Evolutionary conservation across 441 rosid species (phyloP).

Genomic region (Euphorbia schlechtendalii): DNA sequence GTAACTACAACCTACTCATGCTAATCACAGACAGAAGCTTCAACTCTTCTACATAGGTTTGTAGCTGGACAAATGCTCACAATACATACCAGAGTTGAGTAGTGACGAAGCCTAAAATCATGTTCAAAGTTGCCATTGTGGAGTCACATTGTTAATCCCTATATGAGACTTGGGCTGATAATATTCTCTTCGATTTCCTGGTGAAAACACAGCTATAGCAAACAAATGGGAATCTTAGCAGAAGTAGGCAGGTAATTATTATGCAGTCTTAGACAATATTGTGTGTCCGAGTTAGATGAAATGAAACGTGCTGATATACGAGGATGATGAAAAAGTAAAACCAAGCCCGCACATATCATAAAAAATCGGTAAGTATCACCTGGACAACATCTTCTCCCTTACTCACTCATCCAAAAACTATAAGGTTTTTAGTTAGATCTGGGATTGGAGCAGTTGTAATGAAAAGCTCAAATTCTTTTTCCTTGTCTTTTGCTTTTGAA

Average conservation of each 20-base stretch:
- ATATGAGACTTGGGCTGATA: conserved; percentile 59
- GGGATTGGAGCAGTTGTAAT: conserved; percentile 94
- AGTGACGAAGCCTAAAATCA: conserved; percentile 7
- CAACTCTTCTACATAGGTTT: neutral
- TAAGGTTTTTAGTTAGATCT: conserved; percentile 61
- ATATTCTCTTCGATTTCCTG: conserved; percentile 93
- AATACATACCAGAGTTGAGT: conserved; percentile 12
- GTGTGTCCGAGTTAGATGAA: neutral
- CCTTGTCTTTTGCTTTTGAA: conserved; percentile 51
- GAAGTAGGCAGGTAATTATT: neutral
- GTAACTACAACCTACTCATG: neutral
- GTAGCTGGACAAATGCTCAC: neutral
- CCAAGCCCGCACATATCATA: too few relatives aligned
- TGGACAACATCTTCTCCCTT: conserved; percentile 92
- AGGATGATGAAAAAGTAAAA: neutral
- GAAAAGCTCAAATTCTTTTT: conserved; percentile 57
- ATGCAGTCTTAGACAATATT: neutral
- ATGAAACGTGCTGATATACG: neutral
- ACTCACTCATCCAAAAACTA: conserved; percentile 71
- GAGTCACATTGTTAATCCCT: conserved; percentile 40
- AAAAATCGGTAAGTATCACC: too few relatives aligned
- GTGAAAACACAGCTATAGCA: neutral
- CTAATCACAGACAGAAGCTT: conserved; percentile 9
- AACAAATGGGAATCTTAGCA: neutral
- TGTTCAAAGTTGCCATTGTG: conserved; percentile 35